Base-by-base conservation (phyloP, 805 yeast genomes). In the Kodamaea restingae region DNA sequence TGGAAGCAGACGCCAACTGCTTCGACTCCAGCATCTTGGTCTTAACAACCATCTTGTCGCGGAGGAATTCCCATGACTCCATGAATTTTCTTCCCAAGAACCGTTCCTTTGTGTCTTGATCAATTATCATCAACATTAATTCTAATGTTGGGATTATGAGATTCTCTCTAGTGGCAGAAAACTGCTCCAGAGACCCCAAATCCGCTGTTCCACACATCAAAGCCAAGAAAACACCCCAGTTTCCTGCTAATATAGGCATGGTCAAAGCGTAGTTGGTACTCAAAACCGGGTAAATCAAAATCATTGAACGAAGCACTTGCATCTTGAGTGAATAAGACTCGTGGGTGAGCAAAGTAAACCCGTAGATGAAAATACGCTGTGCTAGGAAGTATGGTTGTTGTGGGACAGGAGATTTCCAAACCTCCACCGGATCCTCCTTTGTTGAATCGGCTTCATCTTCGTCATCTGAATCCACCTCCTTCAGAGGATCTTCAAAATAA, bases 391-490 rank as follows among this genome's bases (percentile, higher is more conserved):
- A 91, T 0, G 83, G 63, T 2, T 70, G 61, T 29, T 72, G 63
- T 0, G 95, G 84, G 0, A 90, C 64, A 0, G 81, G 79, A 0
- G 91, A 81, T 0, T 54, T 48, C 96, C 96, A 88, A 22, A 27
- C 30, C 22, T 49, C 50, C 15, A 48, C 51, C 8, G 41, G 45
- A 7, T 34, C 40, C 15, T 49, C 54, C 8, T 43, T 39, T 27
- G 31, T 14, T 2, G 41, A 42, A 4, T 42, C 49, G 11, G 42
- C 50, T 4, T 54, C 55, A 9, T 67, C 66, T 11, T 65, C 69
- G 26, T 58, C 65, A 8, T 58, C 61, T 27, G 61, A 60, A 30
- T 60, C 64, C 28, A 50, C 41, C 35, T 52, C 58, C 11, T 61
- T 63, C 0, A 6, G 5, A 20, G 7, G 22, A 6, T 8, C 22